Conservation (phyloP, 106 monocot genomes). For the Cymbidium sinense region DNA sequence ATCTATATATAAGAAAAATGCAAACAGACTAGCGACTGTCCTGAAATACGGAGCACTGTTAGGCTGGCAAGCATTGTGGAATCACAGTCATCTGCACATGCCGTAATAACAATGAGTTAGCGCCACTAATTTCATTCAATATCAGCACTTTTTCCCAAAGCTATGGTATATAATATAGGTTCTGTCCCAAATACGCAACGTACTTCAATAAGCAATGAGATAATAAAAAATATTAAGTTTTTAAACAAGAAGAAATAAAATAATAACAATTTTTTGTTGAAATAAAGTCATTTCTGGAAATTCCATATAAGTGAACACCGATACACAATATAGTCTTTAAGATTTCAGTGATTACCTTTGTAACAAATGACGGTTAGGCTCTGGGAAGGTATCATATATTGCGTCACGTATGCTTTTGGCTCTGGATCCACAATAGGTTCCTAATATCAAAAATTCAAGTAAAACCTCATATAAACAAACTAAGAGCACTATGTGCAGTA, state of each 20-base stretch:
- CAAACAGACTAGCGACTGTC: too few species aligned
- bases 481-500: background rate
- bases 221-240: background rate
- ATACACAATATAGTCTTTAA: background rate
- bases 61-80: too few species aligned
- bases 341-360: conserved; percentile 54
- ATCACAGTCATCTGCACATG: too few species aligned
- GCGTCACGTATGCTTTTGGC: conserved; percentile 46
- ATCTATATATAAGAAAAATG: too few species aligned
- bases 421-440: conserved; percentile 51
- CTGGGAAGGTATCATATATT: conserved; percentile 75
- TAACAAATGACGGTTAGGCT: conserved; percentile 73
- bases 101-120: too few species aligned
- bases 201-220: background rate
- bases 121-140: too few species aligned
- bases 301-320: background rate
- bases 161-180: too few species aligned
- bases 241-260: background rate
- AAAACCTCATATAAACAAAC: background rate
- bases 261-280: background rate
- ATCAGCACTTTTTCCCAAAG: too few species aligned
- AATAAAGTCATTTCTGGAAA: background rate
- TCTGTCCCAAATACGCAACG: too few species aligned
- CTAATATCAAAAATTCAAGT: conserved; percentile 27
- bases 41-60: too few species aligned